Evolutionary conservation across 768 basidiomycete species (phyloP).

Genomic region (Amanita brunnescens): DNA sequence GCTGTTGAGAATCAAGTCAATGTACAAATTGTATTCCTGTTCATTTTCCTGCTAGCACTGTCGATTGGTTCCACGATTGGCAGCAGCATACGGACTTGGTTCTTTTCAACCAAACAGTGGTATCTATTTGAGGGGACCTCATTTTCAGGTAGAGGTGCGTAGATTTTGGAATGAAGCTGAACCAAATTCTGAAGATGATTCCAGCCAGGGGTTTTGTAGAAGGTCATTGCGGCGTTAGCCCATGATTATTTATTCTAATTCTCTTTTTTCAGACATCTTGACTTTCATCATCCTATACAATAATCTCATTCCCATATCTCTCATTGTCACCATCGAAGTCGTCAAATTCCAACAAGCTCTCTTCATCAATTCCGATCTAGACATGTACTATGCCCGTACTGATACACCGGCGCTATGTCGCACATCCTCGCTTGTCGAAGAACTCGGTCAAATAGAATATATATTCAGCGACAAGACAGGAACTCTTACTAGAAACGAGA

Average conservation of each 20-base stretch:
- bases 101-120: conserved; percentile 83
- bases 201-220: conserved; percentile 75
- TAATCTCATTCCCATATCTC: conserved; percentile 97
- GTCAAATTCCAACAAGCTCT: conserved; percentile 98
- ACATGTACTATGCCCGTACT: conserved; percentile 95
- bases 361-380: conserved; percentile 93
- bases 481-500: conserved; percentile 93
- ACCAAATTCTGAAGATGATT: conserved; percentile 3
- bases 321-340: conserved; percentile 99
- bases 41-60: conserved; percentile 76
- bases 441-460: conserved; percentile 96
- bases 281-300: conserved; percentile 99
- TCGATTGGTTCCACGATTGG: conserved; percentile 91
- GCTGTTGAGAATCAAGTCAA: conserved; percentile 96
- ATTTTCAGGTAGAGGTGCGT: conserved; percentile 55
- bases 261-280: conserved; percentile 64
- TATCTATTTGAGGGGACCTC: conserved; percentile 66
- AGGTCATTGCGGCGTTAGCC: conserved; percentile 34
- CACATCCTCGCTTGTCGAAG: conserved; percentile 97
- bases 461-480: conserved; percentile 95
- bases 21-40: conserved; percentile 90
- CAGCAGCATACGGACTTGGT: conserved; percentile 86
- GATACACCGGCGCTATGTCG: conserved; percentile 96
- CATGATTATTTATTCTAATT: conserved; percentile 10
- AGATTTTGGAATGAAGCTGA: not conserved